These are phyloP conservation scores for Mucor circinelloides DNA, from an alignment of 371 early-diverging fungal species.

Conservation along the genomic window DNA sequence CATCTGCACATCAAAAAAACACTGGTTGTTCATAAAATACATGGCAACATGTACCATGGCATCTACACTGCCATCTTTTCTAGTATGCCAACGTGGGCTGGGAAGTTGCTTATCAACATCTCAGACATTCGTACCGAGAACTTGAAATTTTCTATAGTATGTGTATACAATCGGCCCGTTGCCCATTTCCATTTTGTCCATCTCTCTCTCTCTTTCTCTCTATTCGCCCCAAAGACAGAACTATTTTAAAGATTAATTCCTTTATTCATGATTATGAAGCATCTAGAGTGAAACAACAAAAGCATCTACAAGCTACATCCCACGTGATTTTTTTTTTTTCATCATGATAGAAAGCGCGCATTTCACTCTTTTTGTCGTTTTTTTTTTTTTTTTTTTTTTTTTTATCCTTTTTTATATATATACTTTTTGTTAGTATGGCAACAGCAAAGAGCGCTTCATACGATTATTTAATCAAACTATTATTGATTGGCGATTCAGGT, in stretches of 20 bases:
- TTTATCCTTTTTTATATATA: background rate
- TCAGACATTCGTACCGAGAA: background rate
- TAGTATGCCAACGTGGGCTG: too few relatives aligned
- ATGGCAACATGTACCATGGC: too few relatives aligned
- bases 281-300: background rate
- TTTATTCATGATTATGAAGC: background rate
- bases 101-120: too few relatives aligned
- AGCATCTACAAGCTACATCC: background rate
- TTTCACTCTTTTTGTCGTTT: background rate
- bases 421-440: slow-evolving; percentile 7
- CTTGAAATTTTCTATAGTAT: too few relatives aligned
- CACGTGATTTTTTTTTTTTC: background rate
- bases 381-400: background rate
- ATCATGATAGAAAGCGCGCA: background rate
- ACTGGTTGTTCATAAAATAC: background rate
- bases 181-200: background rate
- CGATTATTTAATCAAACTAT: slow-evolving; percentile 26
- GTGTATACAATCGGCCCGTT: too few relatives aligned
- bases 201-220: background rate
- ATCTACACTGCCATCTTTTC: too few relatives aligned
- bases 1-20: background rate
- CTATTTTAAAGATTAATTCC: background rate
- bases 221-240: background rate
- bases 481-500: slow-evolving; percentile 94
- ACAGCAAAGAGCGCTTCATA: slow-evolving; percentile 78